phyloP scores from a whole-genome alignment of 345 rosid genomes.

The Rhodomyrtus tomentosa region DNA sequence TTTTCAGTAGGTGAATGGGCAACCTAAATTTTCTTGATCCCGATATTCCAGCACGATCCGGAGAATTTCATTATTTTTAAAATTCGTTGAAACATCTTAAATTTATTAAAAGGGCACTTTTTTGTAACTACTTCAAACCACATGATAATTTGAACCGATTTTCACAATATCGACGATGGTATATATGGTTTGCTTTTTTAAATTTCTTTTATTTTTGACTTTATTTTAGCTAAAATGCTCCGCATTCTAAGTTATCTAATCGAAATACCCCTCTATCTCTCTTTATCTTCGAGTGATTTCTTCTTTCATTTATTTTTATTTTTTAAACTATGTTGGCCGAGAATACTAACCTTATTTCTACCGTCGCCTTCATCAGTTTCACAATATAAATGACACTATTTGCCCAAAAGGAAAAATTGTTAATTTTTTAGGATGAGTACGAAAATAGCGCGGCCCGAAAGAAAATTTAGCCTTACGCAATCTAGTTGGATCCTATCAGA shows the following conservation, averaged over 20 bases:
- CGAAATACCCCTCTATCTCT: background rate
- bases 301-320: background rate
- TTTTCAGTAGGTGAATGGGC: background rate
- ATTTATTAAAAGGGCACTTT: background rate
- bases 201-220: background rate
- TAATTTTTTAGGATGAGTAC: background rate
- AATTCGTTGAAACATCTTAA: background rate
- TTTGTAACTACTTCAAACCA: background rate
- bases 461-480: background rate
- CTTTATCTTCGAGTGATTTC: background rate
- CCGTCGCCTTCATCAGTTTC: background rate
- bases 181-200: background rate
- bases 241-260: background rate
- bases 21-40: background rate
- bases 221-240: background rate
- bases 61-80: background rate
- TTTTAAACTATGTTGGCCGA: background rate
- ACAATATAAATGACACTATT: background rate
- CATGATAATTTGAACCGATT: background rate
- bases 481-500: background rate
- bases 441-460: background rate
- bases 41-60: background rate
- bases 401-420: background rate
- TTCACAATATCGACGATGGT: background rate
- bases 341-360: background rate